Evolutionary conservation across 192 early-diverging fungal species (phyloP), one percentile per base, ranked within the genome.

Genomic region (Linnemannia zychae): DNA sequence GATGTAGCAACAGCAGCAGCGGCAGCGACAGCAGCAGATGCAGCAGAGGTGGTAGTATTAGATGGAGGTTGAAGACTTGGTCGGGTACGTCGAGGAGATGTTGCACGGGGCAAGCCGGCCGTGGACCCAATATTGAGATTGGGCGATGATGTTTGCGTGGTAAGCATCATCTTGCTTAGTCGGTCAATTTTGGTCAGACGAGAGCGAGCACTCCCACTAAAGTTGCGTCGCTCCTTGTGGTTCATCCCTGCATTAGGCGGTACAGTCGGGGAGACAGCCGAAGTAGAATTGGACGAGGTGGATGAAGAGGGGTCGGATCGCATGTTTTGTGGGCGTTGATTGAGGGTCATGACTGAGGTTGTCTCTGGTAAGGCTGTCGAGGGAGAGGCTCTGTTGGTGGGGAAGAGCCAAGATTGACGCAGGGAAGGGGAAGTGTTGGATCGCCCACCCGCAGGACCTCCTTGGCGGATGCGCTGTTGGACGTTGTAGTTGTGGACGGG

Each of bases 391-490:
- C 83, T 65, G 50, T 79, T 71, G 28, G 83, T 76, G 24, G 83
- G 83, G 67, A 85, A 79, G 48, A 85, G 68, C 83, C 83, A 85
- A 7, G 83, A 85, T 40, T 85, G 83, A n/a, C 83, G 83, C 37
- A 85, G 71, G 40, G 82, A 84, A 16, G 82, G 82, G 7, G 83
- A 79, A 4, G 78, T 36, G 67, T 71, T 76, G 40, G 40, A 28
- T 24, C 83, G 53, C 17, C 57, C 67, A 38, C 69, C 69, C 11
- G 50, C 37, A 24, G 66, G 69, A 20, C 47, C 68, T 7, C 71
- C 66, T 34, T 81, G 77, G 3, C 77, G 83, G 28, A 85, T 67
- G 31, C 83, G 77, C n/a, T 75, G 81, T 17, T 79, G 83, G 48
- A 85, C 76, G 44, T 85, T 79, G 50, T 79, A 79, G 24, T 24